phyloP scores from a whole-genome alignment of 345 rosid genomes.

The Brassica rapa region DNA sequence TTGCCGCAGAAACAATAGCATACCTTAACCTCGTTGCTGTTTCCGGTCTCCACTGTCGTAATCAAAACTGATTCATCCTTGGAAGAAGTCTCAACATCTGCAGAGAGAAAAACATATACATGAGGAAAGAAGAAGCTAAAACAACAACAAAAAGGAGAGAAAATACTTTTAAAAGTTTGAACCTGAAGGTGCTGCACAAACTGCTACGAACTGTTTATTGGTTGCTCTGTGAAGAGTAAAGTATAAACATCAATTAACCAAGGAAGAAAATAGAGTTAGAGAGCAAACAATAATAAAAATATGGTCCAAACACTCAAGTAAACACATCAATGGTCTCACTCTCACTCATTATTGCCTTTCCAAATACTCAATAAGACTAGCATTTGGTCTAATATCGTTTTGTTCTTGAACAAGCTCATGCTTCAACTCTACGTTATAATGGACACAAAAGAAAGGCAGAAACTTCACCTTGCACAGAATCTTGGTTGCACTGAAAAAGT shows the following conservation, averaged over 20 bases:
- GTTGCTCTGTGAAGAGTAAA: conserved; percentile 43
- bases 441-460: background rate
- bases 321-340: background rate
- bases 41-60: conserved; percentile 21
- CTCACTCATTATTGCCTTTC: background rate
- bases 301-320: background rate
- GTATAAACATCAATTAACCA: conserved; percentile 2
- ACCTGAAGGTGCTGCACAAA: conserved; percentile 61
- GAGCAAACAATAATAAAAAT: background rate
- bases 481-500: conserved; percentile 8
- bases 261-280: background rate
- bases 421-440: background rate
- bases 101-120: background rate
- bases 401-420: background rate
- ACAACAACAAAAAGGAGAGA: conserved; percentile 4
- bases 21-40: conserved; percentile 37
- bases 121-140: background rate
- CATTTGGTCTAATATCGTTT: background rate
- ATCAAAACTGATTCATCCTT: conserved; percentile 54
- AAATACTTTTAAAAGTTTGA: background rate
- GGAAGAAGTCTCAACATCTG: conserved; percentile 53
- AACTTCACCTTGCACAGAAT: conserved; percentile 8
- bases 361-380: too few species aligned
- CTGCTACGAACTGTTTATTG: conserved; percentile 29
- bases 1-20: background rate